These are phyloP conservation scores for Aspergillus sclerotioniger DNA, from an alignment of 495 filamentous ascomycete species.

Conservation along the genomic window DNA sequence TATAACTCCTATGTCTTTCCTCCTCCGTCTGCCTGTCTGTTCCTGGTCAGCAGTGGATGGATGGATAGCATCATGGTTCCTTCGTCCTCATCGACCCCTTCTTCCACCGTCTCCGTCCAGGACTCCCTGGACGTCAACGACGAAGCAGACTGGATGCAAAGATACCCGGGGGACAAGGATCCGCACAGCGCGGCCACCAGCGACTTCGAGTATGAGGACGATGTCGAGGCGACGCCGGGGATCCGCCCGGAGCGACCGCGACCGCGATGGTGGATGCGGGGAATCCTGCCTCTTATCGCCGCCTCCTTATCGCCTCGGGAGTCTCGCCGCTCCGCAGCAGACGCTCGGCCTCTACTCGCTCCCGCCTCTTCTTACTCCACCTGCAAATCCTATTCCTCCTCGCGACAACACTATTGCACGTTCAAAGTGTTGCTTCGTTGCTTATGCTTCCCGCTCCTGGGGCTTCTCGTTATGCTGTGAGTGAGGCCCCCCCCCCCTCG, in stretches of 20 bases:
- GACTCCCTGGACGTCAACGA: not conserved
- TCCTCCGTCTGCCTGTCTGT: not conserved
- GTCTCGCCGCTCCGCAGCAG: not conserved
- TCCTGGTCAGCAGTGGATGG: too few species aligned
- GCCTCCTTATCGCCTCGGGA: not conserved
- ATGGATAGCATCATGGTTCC: not conserved
- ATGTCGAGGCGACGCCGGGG: not conserved
- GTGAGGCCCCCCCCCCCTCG: slow-evolving; percentile 4
- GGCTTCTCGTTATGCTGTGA: slow-evolving; percentile 42
- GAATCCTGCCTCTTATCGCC: not conserved
- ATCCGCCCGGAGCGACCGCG: not conserved
- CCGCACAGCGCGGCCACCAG: not conserved
- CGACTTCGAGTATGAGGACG: not conserved
- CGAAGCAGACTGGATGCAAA: not conserved
- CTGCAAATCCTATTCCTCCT: not conserved
- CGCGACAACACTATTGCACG: slow-evolving; percentile 8
- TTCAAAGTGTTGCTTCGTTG: slow-evolving; percentile 18
- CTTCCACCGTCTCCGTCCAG: not conserved
- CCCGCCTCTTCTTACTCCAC: not conserved
- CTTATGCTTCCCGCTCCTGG: slow-evolving; percentile 19
- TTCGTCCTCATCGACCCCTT: not conserved
- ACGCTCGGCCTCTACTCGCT: not conserved
- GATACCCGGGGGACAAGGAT: not conserved
- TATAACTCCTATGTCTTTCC: too few species aligned
- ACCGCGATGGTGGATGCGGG: not conserved